phyloP scores from a whole-genome alignment of 768 basidiomycete species.

The Hydnomerulius pinastri region DNA sequence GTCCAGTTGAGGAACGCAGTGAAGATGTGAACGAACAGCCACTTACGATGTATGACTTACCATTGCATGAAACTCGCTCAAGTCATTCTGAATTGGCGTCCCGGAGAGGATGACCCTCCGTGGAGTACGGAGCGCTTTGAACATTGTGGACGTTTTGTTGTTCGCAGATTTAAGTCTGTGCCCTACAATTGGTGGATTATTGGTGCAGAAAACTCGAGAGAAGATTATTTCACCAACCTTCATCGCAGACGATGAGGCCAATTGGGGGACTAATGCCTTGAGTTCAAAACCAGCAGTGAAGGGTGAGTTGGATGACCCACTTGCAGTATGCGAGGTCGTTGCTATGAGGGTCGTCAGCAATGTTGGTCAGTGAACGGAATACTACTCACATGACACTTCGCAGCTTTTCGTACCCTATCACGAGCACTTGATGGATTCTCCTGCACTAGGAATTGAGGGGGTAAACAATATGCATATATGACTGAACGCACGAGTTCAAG shows the following conservation, averaged over 20 bases:
- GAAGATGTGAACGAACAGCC: background rate
- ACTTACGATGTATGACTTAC: constrained; percentile 41
- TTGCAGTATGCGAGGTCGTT: constrained; percentile 62
- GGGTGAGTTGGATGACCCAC: constrained; percentile 41
- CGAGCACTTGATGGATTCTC: constrained; percentile 78
- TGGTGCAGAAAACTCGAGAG: background rate
- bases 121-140: constrained; percentile 72
- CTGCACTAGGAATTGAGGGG: constrained; percentile 36
- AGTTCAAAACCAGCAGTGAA: constrained; percentile 1
- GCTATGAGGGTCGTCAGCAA: constrained; percentile 32
- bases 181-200: constrained; percentile 43
- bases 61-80: constrained; percentile 96
- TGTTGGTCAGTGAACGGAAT: constrained; percentile 1
- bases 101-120: constrained; percentile 90
- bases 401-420: constrained; percentile 94
- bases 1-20: constrained; percentile 2
- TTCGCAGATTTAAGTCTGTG: constrained; percentile 92
- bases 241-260: constrained; percentile 93
- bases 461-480: background rate
- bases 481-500: constrained; percentile 63
- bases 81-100: constrained; percentile 96
- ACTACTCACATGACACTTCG: constrained; percentile 73
- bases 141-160: constrained; percentile 87
- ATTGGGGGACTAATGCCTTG: constrained; percentile 70
- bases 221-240: constrained; percentile 51